Evolutionary conservation across 169 alveolate genomes (phyloP).

Genomic region (Cryptosporidium ubiquitum): DNA sequence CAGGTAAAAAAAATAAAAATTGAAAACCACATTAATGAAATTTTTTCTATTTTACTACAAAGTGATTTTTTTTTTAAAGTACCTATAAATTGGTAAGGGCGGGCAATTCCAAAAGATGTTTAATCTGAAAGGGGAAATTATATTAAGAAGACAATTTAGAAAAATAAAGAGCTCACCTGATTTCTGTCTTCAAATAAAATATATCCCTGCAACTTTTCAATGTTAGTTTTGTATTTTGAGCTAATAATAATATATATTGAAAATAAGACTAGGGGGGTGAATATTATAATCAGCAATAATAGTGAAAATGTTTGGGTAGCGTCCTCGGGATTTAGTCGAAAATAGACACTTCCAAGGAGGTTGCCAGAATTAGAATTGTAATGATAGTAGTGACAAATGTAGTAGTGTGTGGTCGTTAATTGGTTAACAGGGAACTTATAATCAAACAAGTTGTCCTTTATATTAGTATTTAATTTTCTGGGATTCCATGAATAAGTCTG

Average conservation of each 20-base stretch:
- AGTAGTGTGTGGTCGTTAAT: constrained; percentile 45
- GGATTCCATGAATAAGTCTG: constrained; percentile 22
- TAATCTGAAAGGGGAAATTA: neutral
- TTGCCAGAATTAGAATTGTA: constrained; percentile 30
- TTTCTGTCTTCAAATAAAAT: constrained; percentile 40
- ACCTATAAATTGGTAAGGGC: constrained; percentile 23
- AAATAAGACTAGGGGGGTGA: constrained; percentile 7
- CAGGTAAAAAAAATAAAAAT: neutral
- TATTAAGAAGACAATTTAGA: neutral
- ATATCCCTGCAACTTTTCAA: constrained; percentile 41
- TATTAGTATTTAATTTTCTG: neutral
- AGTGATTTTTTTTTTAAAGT: neutral
- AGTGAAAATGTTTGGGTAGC: constrained; percentile 33
- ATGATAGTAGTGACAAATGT: constrained; percentile 52
- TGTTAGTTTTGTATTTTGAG: constrained; percentile 56
- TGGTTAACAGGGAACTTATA: constrained; percentile 38
- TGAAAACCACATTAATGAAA: constrained; percentile 8
- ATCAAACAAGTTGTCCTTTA: neutral
- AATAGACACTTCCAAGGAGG: constrained; percentile 48
- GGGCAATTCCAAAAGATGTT: constrained; percentile 18
- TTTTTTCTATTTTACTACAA: neutral
- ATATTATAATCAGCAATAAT: neutral
- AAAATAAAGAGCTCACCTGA: constrained; percentile 16
- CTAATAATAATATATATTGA: constrained; percentile 11
- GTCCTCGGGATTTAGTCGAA: constrained; percentile 57